Percentiles rank a stretch among this genome's conserved stretches.
Evolutionary conservation across 331 rosid species (phyloP).

Genomic region (Spiraea crenata): DNA sequence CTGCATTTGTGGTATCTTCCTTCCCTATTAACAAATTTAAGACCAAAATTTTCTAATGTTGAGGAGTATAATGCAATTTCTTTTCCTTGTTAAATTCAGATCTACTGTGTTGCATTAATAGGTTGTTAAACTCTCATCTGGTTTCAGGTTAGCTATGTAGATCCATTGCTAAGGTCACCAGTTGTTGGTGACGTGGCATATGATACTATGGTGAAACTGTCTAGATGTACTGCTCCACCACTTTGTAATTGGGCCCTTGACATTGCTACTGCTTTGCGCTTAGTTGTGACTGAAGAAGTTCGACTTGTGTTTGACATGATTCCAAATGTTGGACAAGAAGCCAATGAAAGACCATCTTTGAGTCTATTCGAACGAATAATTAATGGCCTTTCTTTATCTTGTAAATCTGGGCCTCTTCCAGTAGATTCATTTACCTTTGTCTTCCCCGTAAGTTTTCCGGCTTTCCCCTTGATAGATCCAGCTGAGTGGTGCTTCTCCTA

Average conservation of each 20-base stretch:
- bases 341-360: slow-evolving; percentile 41
- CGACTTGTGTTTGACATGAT: slow-evolving; percentile 54
- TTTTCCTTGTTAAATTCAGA: background rate
- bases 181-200: slow-evolving; percentile 80
- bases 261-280: slow-evolving; percentile 84
- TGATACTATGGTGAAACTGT: slow-evolving; percentile 80
- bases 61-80: background rate
- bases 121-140: slow-evolving; percentile 16
- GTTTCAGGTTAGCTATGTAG: slow-evolving; percentile 81
- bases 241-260: slow-evolving; percentile 93
- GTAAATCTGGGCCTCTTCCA: slow-evolving; percentile 92
- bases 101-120: background rate
- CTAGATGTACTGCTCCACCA: slow-evolving; percentile 83
- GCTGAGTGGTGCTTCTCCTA: slow-evolving; percentile 23
- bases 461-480: slow-evolving; percentile 18
- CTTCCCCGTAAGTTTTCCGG: slow-evolving; percentile 72
- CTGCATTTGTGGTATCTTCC: slow-evolving; percentile 1
- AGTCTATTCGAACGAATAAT: slow-evolving; percentile 77
- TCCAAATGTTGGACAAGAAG: slow-evolving; percentile 51
- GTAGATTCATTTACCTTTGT: slow-evolving; percentile 92
- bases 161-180: slow-evolving; percentile 80
- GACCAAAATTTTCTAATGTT: background rate
- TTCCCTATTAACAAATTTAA: background rate
- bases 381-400: slow-evolving; percentile 72
- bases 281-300: slow-evolving; percentile 71